Base-by-base conservation (phyloP, 2,329 filamentous ascomycete genomes). In the Grosmannia huntii region DNA sequence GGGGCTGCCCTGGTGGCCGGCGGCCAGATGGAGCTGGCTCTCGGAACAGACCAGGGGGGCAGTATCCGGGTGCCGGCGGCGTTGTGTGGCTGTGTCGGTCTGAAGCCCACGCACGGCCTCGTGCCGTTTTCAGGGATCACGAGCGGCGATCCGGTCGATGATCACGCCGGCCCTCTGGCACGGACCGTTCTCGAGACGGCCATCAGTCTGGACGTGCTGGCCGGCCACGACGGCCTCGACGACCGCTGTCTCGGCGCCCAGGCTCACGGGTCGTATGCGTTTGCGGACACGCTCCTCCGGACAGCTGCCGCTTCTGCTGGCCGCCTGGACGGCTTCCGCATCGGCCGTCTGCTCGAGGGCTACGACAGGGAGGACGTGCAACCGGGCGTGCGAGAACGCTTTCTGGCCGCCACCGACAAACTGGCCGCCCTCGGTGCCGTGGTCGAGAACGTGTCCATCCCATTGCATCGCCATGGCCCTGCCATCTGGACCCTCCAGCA, bases 31-130 rank as follows among this genome's bases (percentile, higher is more conserved):
- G 46, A 66, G 0, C 60, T 87, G 55, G 83, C 84, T 0, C 74
- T 89, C 16, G 87, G 87, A 11, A 81, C 79, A 44, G 86, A 90
- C 65, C 86, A 85, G 14, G 86, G 87, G 33, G 87, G 87, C 57
- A 86, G 80, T 53, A 85, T 91, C 63, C 81, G 87, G 1, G 83
- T 90, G 31, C 72, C 72, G 2, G 69, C 72, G 4, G 64, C 69
- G 0, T 71, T 70, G 62, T 69, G 66, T 46, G 72, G 72, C 1
- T 65, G 73, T 28, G 73, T 73, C 52, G 72, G 72, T 4, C 63
- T 74, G 3, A 79, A 79, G 60, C 72, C 75, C 0, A 77, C 75
- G 0, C 70, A 73, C 63, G 75, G 76, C 0, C 64, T 78, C 3
- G 68, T 78, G 3, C 75, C 76, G 0, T 78, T 77, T 60, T 77